Base-by-base conservation (phyloP, 1,284 basidiomycete species). In the Termitomyces sp. region DNA sequence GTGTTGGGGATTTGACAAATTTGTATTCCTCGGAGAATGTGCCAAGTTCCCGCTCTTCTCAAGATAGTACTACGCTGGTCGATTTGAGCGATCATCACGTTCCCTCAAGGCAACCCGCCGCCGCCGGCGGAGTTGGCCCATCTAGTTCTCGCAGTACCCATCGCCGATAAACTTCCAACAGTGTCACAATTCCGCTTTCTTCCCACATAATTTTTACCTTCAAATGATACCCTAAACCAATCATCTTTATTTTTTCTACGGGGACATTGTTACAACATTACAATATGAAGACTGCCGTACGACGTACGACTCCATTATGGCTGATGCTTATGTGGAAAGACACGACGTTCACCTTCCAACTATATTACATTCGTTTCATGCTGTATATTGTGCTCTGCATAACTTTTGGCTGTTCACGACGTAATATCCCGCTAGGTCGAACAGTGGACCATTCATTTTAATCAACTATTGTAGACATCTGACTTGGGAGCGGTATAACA, bases 131-230 rank as follows among this genome's bases (percentile, higher is more conserved):
- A n/a, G n/a, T n/a, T 18, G 51, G 51, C 5, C 55, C 60, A 1
- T 60, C 62, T 18, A 52, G 62, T 39, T 57, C 62, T 28, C 55
- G 57, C 46, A 60, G 53, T 35, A 21, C 60, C 47, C 52, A 57
- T 34, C 60, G 62, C 56, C 62, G 49, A 46, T 56, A 33, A 52
- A 52, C 7, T 54, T 47, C 45, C 53, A 56, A 49, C 21, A 34
- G 7, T 24, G 16, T 51, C 26, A n/a, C 52, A n/a, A 35, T 31
- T 47, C 31, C 38, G 44, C 21, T 31, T 31, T 47, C 14, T 39
- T 35, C 5, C 26, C 28, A 43, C 50, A 50, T 49, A 45, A 26
- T 49, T 13, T 43, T 33, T 28, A 33, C 19, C 16, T 33, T 34
- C 37, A 31, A 18, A 38, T 48, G 46, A 57, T 56, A 57, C 57